phyloP scores from a whole-genome alignment of 2,329 filamentous ascomycete genomes.

The Colletotrichum sp. region DNA sequence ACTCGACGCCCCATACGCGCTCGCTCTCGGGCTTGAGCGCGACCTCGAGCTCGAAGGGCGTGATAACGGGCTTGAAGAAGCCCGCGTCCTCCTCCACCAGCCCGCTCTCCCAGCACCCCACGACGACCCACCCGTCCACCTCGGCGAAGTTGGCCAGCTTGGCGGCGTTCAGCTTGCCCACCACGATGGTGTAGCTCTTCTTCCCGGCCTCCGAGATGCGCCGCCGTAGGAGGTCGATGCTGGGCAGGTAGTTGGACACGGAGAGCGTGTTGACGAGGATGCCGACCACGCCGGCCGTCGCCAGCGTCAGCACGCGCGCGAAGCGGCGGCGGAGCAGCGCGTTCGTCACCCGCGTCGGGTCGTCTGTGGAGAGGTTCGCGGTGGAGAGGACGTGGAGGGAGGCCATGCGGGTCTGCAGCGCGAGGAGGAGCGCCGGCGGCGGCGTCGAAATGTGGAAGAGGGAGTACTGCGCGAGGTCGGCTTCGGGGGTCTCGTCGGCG shows the following conservation, averaged over 20 bases:
- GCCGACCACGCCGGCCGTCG: conserved; percentile 83
- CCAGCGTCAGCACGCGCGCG: conserved; percentile 80
- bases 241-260: conserved; percentile 86
- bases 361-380: conserved; percentile 54
- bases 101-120: conserved; percentile 97
- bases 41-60: conserved; percentile 89
- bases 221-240: conserved; percentile 74
- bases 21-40: conserved; percentile 77
- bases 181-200: conserved; percentile 95
- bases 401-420: conserved; percentile 81
- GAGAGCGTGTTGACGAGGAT: conserved; percentile 96
- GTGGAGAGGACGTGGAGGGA: conserved; percentile 81
- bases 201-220: conserved; percentile 83
- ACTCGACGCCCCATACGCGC: conserved; percentile 84
- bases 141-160: conserved; percentile 98
- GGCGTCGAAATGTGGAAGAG: conserved; percentile 87
- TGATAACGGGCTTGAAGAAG: conserved; percentile 89
- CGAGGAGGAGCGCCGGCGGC: conserved; percentile 82
- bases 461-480: conserved; percentile 68
- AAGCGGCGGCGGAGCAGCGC: conserved; percentile 81
- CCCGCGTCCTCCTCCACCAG: conserved; percentile 82
- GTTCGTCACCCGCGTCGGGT: conserved; percentile 49
- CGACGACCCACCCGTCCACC: conserved; percentile 94
- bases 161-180: conserved; percentile 93
- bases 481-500: conserved; percentile 26